These are phyloP conservation scores for Auricularia heimuer DNA, from an alignment of 768 basidiomycete species.

Conservation along the genomic window DNA sequence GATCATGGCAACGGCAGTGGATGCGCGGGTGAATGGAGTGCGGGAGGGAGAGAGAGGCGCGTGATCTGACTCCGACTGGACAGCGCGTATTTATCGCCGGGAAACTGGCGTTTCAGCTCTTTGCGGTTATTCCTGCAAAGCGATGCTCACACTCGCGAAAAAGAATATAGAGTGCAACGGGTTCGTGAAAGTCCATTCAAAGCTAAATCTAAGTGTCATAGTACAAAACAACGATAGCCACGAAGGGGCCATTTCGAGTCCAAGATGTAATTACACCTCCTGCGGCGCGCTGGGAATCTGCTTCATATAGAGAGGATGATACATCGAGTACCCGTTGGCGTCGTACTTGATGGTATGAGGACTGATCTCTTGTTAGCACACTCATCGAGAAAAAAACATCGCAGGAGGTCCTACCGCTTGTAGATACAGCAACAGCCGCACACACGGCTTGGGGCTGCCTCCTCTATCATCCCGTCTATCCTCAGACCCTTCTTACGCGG, in stretches of 20 bases:
- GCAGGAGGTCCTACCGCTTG: neutral
- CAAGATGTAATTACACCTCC: neutral
- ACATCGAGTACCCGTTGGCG: neutral
- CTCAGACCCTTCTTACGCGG: conserved; percentile 4
- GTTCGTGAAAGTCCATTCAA: neutral
- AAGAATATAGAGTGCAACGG: neutral
- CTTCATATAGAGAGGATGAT: neutral
- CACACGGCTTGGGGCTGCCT: neutral
- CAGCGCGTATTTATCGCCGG: neutral
- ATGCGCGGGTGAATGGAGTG: neutral
- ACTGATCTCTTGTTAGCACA: neutral
- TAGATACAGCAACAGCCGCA: neutral
- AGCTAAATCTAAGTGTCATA: neutral
- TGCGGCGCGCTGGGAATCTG: neutral
- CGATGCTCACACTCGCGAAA: neutral
- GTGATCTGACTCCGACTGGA: neutral
- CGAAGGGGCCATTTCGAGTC: neutral
- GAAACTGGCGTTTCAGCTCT: no score
- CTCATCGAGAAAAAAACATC: no score
- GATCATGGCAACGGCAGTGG: conserved; percentile 39
- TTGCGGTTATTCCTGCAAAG: neutral
- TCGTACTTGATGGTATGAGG: neutral
- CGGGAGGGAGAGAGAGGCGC: neutral
- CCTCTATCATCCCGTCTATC: conserved; percentile 4
- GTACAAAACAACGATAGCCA: neutral